Conservation (phyloP, 208 protist genomes). For the Leishmania major region DNA sequence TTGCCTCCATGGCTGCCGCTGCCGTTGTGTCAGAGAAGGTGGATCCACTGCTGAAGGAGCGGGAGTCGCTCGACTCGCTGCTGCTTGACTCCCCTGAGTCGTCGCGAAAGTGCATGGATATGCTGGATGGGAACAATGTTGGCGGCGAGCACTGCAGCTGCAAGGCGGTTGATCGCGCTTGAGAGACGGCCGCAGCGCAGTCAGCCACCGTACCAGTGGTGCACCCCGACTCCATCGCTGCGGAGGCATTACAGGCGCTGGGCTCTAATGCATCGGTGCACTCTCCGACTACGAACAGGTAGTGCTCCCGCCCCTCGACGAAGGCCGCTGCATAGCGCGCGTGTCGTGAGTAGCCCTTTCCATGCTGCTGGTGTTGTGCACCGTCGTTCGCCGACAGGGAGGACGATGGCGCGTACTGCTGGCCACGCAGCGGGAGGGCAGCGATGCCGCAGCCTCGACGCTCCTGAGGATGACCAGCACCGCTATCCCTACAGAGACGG, state of each 20-base stretch:
- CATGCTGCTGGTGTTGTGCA: neutral
- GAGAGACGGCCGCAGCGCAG: neutral
- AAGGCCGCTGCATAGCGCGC: constrained; percentile 3
- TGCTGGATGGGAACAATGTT: neutral
- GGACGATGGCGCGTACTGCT: constrained; percentile 14
- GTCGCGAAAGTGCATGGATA: constrained; percentile 2
- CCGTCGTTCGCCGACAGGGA: neutral
- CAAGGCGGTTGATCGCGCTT: neutral
- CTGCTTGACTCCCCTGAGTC: constrained; percentile 7
- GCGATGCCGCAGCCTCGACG: constrained; percentile 19
- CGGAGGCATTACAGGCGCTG: neutral
- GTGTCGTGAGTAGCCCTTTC: neutral
- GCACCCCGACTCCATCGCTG: neutral
- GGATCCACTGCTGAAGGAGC: constrained; percentile 4
- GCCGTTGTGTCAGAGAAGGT: constrained; percentile 1
- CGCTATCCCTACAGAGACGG: neutral
- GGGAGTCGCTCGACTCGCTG: neutral
- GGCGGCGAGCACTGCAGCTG: neutral
- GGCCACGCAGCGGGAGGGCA: constrained; percentile 15
- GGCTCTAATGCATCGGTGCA: constrained; percentile 1
- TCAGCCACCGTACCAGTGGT: neutral
- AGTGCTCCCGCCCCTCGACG: constrained; percentile 30
- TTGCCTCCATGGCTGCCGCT: neutral
- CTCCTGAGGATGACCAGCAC: neutral
- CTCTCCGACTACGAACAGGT: constrained; percentile 34